Percentiles rank a stretch among this genome's conserved stretches.
phyloP scores from a whole-genome alignment of 192 early-diverging fungal species.

The Backusella morwellensis region DNA sequence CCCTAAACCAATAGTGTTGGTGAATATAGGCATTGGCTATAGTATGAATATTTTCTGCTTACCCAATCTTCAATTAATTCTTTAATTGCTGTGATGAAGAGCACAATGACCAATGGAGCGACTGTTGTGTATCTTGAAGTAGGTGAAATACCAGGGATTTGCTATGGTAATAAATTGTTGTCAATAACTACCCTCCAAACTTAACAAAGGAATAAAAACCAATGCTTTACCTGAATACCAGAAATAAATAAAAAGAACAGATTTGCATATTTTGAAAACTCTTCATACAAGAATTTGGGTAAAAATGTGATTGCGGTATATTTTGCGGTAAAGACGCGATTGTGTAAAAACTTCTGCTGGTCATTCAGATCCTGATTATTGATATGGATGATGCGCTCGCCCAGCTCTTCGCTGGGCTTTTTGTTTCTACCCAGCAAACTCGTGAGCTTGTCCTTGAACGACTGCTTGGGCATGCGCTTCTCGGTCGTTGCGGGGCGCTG shows the following conservation, averaged over 20 bases:
- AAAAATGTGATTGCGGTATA: conserved; percentile 91
- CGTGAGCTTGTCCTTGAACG: not conserved
- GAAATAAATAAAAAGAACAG: conserved; percentile 98
- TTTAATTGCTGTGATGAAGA: conserved; percentile 88
- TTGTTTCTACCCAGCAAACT: not conserved
- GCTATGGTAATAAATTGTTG: conserved; percentile 47
- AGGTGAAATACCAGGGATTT: conserved; percentile 94
- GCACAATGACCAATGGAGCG: conserved; percentile 80
- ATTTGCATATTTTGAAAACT: conserved; percentile 99
- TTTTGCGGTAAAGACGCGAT: conserved; percentile 93
- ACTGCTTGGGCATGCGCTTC: not conserved
- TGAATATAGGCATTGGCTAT: not conserved
- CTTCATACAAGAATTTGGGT: conserved; percentile 93
- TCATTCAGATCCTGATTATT: conserved; percentile 82
- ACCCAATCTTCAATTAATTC: conserved; percentile 91
- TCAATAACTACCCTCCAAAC: not conserved
- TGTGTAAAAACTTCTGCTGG: conserved; percentile 84
- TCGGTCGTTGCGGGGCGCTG: not conserved
- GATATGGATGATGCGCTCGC: conserved; percentile 80
- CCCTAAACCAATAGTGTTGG: not conserved
- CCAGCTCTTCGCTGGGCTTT: conserved; percentile 1
- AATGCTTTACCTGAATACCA: conserved; percentile 76
- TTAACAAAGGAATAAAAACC: not conserved
- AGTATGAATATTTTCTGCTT: conserved; percentile 8
- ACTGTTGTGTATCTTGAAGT: conserved; percentile 87